phyloP scores from a whole-genome alignment of 768 basidiomycete species.

The Cyclocybe aegerita region DNA sequence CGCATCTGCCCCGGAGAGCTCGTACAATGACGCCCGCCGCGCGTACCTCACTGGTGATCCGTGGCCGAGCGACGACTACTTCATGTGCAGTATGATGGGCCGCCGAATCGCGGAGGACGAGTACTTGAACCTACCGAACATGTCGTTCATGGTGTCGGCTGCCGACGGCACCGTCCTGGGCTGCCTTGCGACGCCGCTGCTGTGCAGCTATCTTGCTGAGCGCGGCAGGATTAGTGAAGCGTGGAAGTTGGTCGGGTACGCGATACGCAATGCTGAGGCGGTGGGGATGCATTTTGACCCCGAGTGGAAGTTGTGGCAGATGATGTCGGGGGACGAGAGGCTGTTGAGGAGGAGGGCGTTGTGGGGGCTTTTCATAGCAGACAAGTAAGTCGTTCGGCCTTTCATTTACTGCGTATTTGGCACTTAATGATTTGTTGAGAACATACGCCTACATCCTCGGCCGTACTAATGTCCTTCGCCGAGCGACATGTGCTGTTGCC shows the following conservation, averaged over 20 bases:
- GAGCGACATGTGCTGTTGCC: slow-evolving; percentile 36
- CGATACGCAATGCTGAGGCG: slow-evolving; percentile 37
- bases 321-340: slow-evolving; percentile 43
- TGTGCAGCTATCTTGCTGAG: slow-evolving; percentile 45
- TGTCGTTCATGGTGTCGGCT: slow-evolving; percentile 35
- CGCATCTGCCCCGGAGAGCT: slow-evolving; percentile 35
- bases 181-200: slow-evolving; percentile 44
- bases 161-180: slow-evolving; percentile 46
- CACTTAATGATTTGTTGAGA: slow-evolving; percentile 1
- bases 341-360: slow-evolving; percentile 39
- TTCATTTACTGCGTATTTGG: neutral
- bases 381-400: slow-evolving; percentile 33
- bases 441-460: slow-evolving; percentile 40
- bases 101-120: slow-evolving; percentile 46
- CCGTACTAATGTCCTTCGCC: slow-evolving; percentile 41
- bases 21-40: slow-evolving; percentile 15
- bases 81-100: slow-evolving; percentile 43
- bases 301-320: slow-evolving; percentile 38
- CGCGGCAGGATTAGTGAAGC: slow-evolving; percentile 49
- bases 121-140: slow-evolving; percentile 32
- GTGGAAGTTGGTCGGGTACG: slow-evolving; percentile 44
- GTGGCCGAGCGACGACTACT: slow-evolving; percentile 28
- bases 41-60: neutral
- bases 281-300: slow-evolving; percentile 46
- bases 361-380: slow-evolving; percentile 43